These are phyloP conservation scores for Elsinoe perseae DNA, from an alignment of 2,329 filamentous ascomycete genomes.

Conservation along the genomic window DNA sequence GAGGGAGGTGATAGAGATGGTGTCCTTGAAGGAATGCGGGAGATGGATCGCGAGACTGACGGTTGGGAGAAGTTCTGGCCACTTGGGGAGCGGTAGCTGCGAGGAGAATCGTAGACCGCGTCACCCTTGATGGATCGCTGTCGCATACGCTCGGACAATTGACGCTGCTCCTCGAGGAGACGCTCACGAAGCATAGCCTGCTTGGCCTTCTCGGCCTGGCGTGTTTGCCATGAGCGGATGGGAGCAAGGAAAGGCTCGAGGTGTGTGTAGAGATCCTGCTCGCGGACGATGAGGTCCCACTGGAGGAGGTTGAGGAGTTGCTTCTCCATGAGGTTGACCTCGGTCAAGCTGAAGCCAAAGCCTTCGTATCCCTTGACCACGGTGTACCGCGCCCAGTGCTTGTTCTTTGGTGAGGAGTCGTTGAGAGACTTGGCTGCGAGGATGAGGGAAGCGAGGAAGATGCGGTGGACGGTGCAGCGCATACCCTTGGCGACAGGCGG, in stretches of 20 bases:
- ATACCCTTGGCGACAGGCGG: slow-evolving; percentile 94
- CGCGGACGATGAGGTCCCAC: slow-evolving; percentile 82
- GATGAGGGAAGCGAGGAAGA: slow-evolving; percentile 85
- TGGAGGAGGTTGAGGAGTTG: slow-evolving; percentile 90
- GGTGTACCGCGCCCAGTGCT: slow-evolving; percentile 97
- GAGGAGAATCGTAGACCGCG: slow-evolving; percentile 31
- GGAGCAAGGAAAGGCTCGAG: slow-evolving; percentile 83
- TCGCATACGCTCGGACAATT: slow-evolving; percentile 31
- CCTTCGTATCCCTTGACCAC: slow-evolving; percentile 61
- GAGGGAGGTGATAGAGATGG: slow-evolving; percentile 44
- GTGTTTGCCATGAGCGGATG: slow-evolving; percentile 56
- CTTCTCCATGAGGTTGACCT: slow-evolving; percentile 99
- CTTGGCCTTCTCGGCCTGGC: slow-evolving; percentile 47
- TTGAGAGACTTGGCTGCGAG: slow-evolving; percentile 94
- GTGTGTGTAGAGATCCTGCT: slow-evolving; percentile 78
- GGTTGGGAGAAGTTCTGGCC: slow-evolving; percentile 16
- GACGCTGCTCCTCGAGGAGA: slow-evolving; percentile 28
- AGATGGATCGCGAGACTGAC: slow-evolving; percentile 14
- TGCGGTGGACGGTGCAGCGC: slow-evolving; percentile 91
- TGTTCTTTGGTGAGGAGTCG: slow-evolving; percentile 98
- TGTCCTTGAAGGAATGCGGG: slow-evolving; percentile 33
- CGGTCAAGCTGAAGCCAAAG: slow-evolving; percentile 88
- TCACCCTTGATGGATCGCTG: slow-evolving; percentile 24
- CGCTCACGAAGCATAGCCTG: slow-evolving; percentile 39
- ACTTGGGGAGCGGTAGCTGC: slow-evolving; percentile 29